Evolutionary conservation across 2,329 filamentous ascomycete genomes (phyloP), one percentile per base, ranked within the genome.

Genomic region (Elsinoe australis): DNA sequence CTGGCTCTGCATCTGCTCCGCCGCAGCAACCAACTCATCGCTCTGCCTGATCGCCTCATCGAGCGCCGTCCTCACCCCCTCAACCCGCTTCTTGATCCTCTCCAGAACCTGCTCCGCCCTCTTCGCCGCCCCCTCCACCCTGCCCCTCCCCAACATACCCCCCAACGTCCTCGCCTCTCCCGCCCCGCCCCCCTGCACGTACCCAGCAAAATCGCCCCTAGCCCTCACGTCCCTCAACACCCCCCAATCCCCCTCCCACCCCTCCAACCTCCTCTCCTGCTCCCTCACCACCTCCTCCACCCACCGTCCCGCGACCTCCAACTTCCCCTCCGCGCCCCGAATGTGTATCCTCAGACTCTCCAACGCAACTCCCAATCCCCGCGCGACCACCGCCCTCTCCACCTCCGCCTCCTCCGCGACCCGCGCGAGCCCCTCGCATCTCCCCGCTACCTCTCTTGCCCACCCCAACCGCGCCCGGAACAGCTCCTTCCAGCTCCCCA

Each of bases 401-500:
- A 73, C 71, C 60, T 87, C 84, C 55, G 85, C 76, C 49, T 81
- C 74, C 58, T 79, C 73, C 15, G 80, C 74, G 53, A 74, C 68
- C 46, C 72, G 69, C 45, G 81, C 79, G 70, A 87, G 82, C 42
- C 70, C 70, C 42, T 72, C 72, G 57, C 86, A 90, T 55, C 83
- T 80, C 19, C 82, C 78, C 5, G 83, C 75, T 26, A 94, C 68
- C 31, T 73, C 73, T 47, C 82, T 68, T 0, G 88, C 85, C 92
- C 92, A 98, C 56, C 76, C 74, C 58, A 83, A 80, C 51, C 92
- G 82, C 51, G 82, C 76, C 64, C 82, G 83, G 71, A 92, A 95
- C 17, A 96, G 73, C 35, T 82, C 79, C 62, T 87, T 85, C 90
- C 92, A 98, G 78, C 88, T 83, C 59, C 82, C 75, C 49, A 95